Evolutionary conservation across 2,329 filamentous ascomycete species (phyloP), one percentile per base, ranked within the genome.

Genomic region (Penicillium paneum): DNA sequence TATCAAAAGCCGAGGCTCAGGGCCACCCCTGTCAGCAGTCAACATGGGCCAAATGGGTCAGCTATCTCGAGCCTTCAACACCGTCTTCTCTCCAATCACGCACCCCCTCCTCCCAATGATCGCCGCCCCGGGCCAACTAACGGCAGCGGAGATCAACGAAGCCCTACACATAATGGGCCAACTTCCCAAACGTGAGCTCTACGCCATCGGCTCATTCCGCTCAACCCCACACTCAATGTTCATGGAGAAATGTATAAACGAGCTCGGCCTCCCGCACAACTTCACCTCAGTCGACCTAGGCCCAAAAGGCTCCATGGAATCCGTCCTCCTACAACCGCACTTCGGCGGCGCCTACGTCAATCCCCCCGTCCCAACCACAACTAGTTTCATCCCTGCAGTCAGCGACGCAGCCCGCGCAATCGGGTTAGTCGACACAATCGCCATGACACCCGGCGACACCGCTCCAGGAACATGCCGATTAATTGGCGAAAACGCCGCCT

Each of bases 1-100:
- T 60, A 86, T 94, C 68, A 85, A 85, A 65, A 84, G 87, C 58
- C 86, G 88, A 60, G 65, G 67, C 8, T 82, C 87, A 0, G 80
- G 87, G 8, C 89, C 90, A 10, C 88, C 89, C 0, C 79, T 96
- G 32, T 94, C 90, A 2, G 90, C 88, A 7, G 84, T 95, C 62
- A 94, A 94, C 71, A 94, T 94, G 89, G 89, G 89, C 26, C 86
- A 90, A 63, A 83, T 85, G n/a, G 91, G 91, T 11, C 90, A 95
- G 67, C 83, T 95, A 46, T 94, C 90, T 1, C 83, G 91, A 64
- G 89, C 89, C 0, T 78, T 94, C 54, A 95, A 95, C 74, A 90
- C 88, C 52, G 87, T 93, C 57, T 93, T 95, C 70, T 92, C 90
- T 0, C 90, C 90, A 26, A 92, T 95, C 67, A 95, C 91, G 0